These are phyloP conservation scores for Nemania sp. DNA, from an alignment of 2,329 filamentous ascomycete genomes.

Conservation along the genomic window DNA sequence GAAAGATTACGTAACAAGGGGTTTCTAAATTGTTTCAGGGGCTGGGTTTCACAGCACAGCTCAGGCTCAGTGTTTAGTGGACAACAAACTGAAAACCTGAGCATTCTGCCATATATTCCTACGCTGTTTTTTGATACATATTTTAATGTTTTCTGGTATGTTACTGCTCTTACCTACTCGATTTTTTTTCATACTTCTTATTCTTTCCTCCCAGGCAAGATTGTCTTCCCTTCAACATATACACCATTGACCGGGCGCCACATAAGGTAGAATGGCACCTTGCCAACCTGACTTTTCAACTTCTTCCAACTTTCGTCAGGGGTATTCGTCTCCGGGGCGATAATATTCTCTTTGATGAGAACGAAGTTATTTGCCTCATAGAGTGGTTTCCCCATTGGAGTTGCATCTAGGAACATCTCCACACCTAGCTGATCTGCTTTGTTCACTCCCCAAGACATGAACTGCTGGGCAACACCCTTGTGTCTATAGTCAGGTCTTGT, in stretches of 20 bases:
- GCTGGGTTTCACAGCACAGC: no score
- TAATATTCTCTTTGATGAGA: neutral
- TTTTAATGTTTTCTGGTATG: no score
- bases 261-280: neutral
- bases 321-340: neutral
- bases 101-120: no score
- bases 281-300: neutral
- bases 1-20: no score
- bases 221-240: no score
- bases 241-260: neutral
- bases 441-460: constrained; percentile 32
- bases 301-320: neutral
- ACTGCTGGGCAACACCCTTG: constrained; percentile 27
- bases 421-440: constrained; percentile 31
- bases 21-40: no score
- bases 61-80: no score
- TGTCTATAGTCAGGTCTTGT: constrained; percentile 34
- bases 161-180: no score
- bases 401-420: neutral
- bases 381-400: neutral
- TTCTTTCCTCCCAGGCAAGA: no score
- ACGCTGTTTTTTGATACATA: no score
- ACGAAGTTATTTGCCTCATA: neutral
- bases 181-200: no score
- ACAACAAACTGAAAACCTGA: no score